These are phyloP conservation scores for Schwanniomyces pseudopolymorphus DNA, from an alignment of 805 yeast species.

Conservation along the genomic window DNA sequence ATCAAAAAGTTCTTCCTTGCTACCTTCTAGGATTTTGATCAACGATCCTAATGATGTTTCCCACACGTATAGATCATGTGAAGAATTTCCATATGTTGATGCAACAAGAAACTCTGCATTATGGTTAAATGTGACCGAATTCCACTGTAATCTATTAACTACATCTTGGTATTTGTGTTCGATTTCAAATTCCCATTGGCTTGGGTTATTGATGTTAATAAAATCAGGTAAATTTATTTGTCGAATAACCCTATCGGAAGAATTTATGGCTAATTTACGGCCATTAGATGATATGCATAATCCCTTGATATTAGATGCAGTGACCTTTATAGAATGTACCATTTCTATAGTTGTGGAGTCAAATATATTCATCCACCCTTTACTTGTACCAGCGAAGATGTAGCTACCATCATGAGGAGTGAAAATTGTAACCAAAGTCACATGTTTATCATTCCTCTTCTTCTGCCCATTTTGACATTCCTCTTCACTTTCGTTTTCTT, in stretches of 20 bases:
- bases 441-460: slow-evolving; percentile 31
- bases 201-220: slow-evolving; percentile 25
- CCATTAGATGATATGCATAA: slow-evolving; percentile 59
- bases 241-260: slow-evolving; percentile 74
- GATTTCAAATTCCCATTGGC: slow-evolving; percentile 55
- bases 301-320: slow-evolving; percentile 71
- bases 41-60: slow-evolving; percentile 87
- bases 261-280: slow-evolving; percentile 64
- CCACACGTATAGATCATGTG: slow-evolving; percentile 91
- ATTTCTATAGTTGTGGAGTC: slow-evolving; percentile 27
- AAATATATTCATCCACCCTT: slow-evolving; percentile 69
- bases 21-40: slow-evolving; percentile 85
- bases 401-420: slow-evolving; percentile 50
- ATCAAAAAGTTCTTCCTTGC: slow-evolving; percentile 81
- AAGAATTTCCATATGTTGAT: slow-evolving; percentile 76
- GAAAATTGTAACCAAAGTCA: slow-evolving; percentile 52
- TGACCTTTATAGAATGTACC: slow-evolving; percentile 53
- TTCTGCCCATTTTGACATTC: slow-evolving; percentile 10
- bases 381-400: slow-evolving; percentile 73
- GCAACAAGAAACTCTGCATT: slow-evolving; percentile 85
- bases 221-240: slow-evolving; percentile 54
- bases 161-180: slow-evolving; percentile 88
- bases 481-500: slow-evolving; percentile 15
- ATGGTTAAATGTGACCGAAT: slow-evolving; percentile 69
- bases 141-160: slow-evolving; percentile 88